Conservation (phyloP, 73 alveolate species). For the Stentor coeruleus region DNA sequence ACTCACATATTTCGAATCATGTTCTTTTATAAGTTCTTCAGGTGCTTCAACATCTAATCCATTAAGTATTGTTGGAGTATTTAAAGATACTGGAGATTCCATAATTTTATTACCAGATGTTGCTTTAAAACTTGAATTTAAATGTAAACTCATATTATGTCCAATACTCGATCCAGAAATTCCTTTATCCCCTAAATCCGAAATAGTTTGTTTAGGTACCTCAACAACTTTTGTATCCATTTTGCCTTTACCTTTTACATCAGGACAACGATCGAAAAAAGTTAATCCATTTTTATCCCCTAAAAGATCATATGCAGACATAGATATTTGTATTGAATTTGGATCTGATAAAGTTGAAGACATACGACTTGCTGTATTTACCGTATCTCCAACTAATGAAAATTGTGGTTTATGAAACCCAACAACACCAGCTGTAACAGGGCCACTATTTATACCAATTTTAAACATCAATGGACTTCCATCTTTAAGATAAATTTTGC, state of each 20-base stretch:
- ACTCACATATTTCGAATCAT: not conserved
- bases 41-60: not conserved
- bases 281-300: not conserved
- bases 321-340: not conserved
- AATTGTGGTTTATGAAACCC: slow-evolving; percentile 98
- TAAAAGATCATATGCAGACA: not conserved
- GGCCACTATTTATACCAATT: slow-evolving; percentile 97
- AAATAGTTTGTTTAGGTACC: slow-evolving; percentile 38
- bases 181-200: not conserved
- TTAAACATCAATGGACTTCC: slow-evolving; percentile 43
- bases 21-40: not conserved
- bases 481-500: not conserved
- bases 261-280: not conserved
- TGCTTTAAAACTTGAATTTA: not conserved
- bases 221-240: not conserved
- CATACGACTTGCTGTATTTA: slow-evolving; percentile 97
- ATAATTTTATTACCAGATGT: not conserved
- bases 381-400: slow-evolving; percentile 98
- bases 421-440: slow-evolving; percentile 97
- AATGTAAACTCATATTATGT: not conserved
- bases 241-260: slow-evolving; percentile 27
- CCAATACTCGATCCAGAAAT: not conserved
- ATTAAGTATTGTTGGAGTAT: not conserved
- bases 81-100: not conserved
- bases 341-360: slow-evolving; percentile 64